Evolutionary conservation across 2,329 filamentous ascomycete genomes (phyloP).

Genomic region (Alternaria atra): DNA sequence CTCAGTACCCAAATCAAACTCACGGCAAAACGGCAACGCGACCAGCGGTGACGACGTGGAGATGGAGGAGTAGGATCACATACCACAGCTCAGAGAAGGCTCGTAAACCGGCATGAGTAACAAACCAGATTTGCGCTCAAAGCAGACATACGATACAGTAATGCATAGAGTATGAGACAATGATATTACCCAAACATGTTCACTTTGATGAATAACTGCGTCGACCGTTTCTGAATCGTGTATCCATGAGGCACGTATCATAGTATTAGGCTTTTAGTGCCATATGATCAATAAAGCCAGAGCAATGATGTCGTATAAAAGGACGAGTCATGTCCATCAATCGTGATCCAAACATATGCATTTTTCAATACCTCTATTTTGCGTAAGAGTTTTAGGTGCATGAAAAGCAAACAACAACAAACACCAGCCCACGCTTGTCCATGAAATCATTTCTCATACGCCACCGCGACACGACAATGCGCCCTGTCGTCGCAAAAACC

Average conservation of each 20-base stretch:
- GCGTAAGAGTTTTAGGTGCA: background rate
- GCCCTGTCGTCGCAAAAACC: background rate
- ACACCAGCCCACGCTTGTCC: slow-evolving; percentile 4
- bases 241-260: background rate
- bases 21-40: slow-evolving; percentile 38
- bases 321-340: too few species aligned
- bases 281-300: background rate
- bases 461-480: slow-evolving; percentile 10
- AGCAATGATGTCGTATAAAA: background rate
- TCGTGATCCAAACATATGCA: background rate
- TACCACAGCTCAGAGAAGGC: background rate
- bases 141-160: slow-evolving; percentile 16
- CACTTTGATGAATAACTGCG: background rate
- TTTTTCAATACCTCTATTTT: slow-evolving; percentile 1
- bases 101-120: background rate
- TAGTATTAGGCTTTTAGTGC: background rate
- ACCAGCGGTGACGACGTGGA: slow-evolving; percentile 45
- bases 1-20: slow-evolving; percentile 72
- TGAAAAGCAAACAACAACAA: background rate
- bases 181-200: slow-evolving; percentile 1
- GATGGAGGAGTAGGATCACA: slow-evolving; percentile 15
- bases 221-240: background rate
- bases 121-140: background rate
- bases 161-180: slow-evolving; percentile 26
- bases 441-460: slow-evolving; percentile 5